Evolutionary conservation across 75 land plant genomes (phyloP).

Genomic region (Picea glauca): DNA sequence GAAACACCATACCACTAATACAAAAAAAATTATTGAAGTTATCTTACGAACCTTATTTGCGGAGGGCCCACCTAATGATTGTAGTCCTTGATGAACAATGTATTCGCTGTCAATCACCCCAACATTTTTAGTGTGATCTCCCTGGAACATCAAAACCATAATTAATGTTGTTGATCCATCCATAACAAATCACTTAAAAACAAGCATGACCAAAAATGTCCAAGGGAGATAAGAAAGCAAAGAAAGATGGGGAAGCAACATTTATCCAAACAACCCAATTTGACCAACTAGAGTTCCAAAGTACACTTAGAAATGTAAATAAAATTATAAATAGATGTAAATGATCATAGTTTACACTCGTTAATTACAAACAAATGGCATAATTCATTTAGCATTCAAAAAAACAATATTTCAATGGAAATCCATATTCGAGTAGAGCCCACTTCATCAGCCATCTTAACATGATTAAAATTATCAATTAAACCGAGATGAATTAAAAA

Average conservation of each 20-base stretch:
- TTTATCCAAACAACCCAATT: not conserved
- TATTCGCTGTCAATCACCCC: conserved; percentile 89
- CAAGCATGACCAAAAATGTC: too few relatives aligned
- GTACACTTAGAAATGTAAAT: too few relatives aligned
- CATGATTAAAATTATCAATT: not conserved
- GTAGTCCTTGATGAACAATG: conserved; percentile 77
- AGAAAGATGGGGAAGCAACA: not conserved
- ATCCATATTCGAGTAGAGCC: not conserved
- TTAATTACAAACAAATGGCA: not conserved
- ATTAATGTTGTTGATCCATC: not conserved
- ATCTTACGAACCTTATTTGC: conserved; percentile 11
- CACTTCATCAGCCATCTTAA: not conserved
- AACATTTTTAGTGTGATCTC: conserved; percentile 71
- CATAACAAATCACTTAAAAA: too few relatives aligned
- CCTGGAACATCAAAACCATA: conserved; percentile 37
- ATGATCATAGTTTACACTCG: not conserved
- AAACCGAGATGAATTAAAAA: too few relatives aligned
- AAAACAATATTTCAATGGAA: not conserved
- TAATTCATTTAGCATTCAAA: not conserved
- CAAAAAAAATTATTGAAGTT: not conserved
- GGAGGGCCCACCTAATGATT: conserved; percentile 70
- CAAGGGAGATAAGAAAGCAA: not conserved
- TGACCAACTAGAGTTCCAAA: not conserved
- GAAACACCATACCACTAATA: too few relatives aligned
- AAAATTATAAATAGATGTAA: not conserved